Conservation (phyloP, 331 rosid genomes). For the Saraca asoca region DNA sequence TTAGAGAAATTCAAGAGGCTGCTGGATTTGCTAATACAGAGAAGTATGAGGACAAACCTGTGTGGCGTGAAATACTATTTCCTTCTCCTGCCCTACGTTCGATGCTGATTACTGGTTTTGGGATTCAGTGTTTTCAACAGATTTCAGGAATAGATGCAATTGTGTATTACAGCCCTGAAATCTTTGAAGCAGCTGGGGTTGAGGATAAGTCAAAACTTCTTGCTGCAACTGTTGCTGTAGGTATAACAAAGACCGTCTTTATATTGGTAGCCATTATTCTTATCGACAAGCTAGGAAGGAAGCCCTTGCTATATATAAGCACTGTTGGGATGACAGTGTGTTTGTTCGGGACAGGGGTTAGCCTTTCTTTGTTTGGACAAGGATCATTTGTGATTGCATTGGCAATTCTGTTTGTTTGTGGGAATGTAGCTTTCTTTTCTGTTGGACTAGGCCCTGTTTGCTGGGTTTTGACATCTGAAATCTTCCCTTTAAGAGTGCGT, state of each 20-base stretch:
- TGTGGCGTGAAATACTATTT: conserved; percentile 55
- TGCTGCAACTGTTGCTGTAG: conserved; percentile 78
- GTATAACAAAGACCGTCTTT: conserved; percentile 64
- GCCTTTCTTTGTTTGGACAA: conserved; percentile 49
- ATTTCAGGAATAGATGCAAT: conserved; percentile 79
- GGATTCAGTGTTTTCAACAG: conserved; percentile 81
- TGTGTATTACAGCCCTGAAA: conserved; percentile 74
- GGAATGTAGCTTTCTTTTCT: conserved; percentile 81
- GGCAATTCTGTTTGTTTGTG: conserved; percentile 56
- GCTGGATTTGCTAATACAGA: conserved; percentile 52
- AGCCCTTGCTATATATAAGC: conserved; percentile 66
- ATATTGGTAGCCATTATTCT: conserved; percentile 62
- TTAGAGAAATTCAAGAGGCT: conserved; percentile 61
- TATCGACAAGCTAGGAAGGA: conserved; percentile 67
- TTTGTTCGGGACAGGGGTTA: conserved; percentile 50
- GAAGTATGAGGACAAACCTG: conserved; percentile 55
- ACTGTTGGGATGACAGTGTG: conserved; percentile 75
- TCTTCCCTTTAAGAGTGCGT: conserved; percentile 64
- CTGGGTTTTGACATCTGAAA: conserved; percentile 81
- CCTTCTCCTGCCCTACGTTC: conserved; percentile 58
- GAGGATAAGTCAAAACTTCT: conserved; percentile 55
- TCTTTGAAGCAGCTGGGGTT: conserved; percentile 64
- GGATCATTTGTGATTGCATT: conserved; percentile 50
- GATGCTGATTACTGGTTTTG: conserved; percentile 70
- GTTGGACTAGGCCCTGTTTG: conserved; percentile 79